Evolutionary conservation across 371 early-diverging fungal genomes (phyloP), one percentile per base, ranked within the genome.

Genomic region (Batkoa obscura): DNA sequence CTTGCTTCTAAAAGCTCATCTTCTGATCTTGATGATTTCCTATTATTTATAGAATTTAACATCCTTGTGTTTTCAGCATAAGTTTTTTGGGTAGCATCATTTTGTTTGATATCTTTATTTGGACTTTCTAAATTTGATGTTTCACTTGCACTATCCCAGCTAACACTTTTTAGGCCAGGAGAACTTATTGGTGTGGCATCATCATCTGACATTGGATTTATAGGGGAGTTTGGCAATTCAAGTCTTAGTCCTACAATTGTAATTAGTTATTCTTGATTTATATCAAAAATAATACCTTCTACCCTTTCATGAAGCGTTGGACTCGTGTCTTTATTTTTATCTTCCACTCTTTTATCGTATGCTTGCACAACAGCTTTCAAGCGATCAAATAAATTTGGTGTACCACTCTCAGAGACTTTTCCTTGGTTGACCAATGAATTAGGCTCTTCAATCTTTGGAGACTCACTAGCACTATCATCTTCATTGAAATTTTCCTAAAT

Each of bases 1-100:
- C 55, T 8, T 6, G 43, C 43, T n/a, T 55, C 55, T 17, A 55
- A 43, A 4, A 55, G 13, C 31, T 55, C 43, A 55, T 55, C 55
- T 43, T 55, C 38, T 15, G 53, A 53, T 38, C 30, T 36, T 34
- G 53, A 53, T 4, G 53, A 13, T 38, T 53, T 53, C n/a, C n/a
- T n/a, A n/a, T n/a, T n/a, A n/a, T n/a, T n/a, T n/a, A n/a, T n/a
- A n/a, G n/a, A n/a, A n/a, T n/a, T n/a, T n/a, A 4, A 45, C 15
- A 9, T 45, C 45, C 15, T 45, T 45, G 17, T 12, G 45, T 3
- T 15, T 45, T 12, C 15, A n/a, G 45, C 8, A 15, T 4, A 23
- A 4, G n/a, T 8, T 15, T 45, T 45, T 23, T 4, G 45, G 45
- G 45, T 45, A 15, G n/a, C 45, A 45, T 45, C 45, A 45, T 23